These are phyloP conservation scores for Linderniella brevidens DNA, from an alignment of 257 asterid genomes.

Conservation along the genomic window DNA sequence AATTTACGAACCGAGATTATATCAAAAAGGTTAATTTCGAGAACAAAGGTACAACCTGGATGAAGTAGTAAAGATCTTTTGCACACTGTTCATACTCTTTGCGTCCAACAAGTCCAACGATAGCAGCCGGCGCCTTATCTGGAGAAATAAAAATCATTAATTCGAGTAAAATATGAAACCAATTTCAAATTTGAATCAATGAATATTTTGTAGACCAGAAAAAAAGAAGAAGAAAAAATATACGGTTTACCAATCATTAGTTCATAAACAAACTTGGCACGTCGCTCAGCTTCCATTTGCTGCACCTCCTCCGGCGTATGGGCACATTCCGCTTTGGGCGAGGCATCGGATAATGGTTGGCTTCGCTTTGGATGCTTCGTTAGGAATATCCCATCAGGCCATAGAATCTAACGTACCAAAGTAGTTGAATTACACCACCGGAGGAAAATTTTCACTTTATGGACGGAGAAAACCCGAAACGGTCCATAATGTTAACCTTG, in stretches of 20 bases:
- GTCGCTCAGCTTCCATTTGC: constrained; percentile 60
- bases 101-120: constrained; percentile 80
- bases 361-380: constrained; percentile 85
- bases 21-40: not conserved
- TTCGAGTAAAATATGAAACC: no score
- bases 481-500: no score
- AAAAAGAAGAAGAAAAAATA: constrained; percentile 1
- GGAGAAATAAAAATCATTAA: constrained; percentile 12
- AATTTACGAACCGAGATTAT: not conserved
- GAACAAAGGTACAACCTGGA: constrained; percentile 51
- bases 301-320: constrained; percentile 44
- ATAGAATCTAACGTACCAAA: constrained; percentile 44
- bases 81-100: constrained; percentile 85
- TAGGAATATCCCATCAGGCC: constrained; percentile 94
- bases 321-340: constrained; percentile 32
- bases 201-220: not conserved
- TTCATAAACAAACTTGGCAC: constrained; percentile 69
- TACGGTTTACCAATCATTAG: constrained; percentile 51
- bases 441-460: no score
- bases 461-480: no score
- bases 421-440: constrained; percentile 9
- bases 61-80: constrained; percentile 79
- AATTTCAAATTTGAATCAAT: no score
- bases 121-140: constrained; percentile 90
- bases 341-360: constrained; percentile 39